Conservation (phyloP, 768 basidiomycete species). For the Myochromella boudieri region DNA sequence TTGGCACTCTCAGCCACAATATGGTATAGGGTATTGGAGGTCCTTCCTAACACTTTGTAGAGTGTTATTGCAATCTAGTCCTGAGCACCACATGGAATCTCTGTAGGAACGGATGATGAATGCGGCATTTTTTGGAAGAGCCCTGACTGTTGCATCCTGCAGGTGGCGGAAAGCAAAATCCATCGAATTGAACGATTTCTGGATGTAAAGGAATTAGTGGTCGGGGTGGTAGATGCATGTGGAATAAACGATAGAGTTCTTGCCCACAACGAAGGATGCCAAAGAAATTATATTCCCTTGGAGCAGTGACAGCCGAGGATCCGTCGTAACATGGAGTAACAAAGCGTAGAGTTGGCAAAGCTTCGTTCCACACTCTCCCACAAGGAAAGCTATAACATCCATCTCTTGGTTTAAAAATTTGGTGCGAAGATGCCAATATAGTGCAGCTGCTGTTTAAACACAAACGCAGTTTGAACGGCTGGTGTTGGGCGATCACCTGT, state of each 20-base stretch:
- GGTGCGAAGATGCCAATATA: not conserved
- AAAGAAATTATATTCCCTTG: not conserved
- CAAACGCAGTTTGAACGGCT: not conserved
- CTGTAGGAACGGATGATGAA: not conserved
- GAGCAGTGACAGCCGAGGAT: conserved; percentile 5
- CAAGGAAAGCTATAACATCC: conserved; percentile 1
- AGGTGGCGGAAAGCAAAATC: conserved; percentile 4
- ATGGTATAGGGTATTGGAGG: conserved; percentile 5
- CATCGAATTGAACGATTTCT: conserved; percentile 6
- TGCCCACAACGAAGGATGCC: not conserved
- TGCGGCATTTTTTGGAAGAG: not conserved
- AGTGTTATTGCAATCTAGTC: conserved; percentile 7
- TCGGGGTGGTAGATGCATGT: conserved; percentile 15
- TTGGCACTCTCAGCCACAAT: conserved; percentile 13
- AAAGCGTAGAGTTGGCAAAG: conserved; percentile 8
- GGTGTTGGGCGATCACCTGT: not conserved
- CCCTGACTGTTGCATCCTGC: too few species aligned
- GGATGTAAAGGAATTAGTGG: conserved; percentile 9
- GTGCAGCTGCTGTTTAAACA: not conserved
- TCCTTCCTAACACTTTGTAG: conserved; percentile 9
- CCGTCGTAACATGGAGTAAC: conserved; percentile 9
- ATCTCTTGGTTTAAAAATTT: not conserved
- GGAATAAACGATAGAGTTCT: conserved; percentile 13
- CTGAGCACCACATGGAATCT: conserved; percentile 11
- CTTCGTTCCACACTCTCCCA: conserved; percentile 12